Evolutionary conservation across 257 asterid species (phyloP), one percentile per base, ranked within the genome.

Genomic region (Penstemon davidsonii): DNA sequence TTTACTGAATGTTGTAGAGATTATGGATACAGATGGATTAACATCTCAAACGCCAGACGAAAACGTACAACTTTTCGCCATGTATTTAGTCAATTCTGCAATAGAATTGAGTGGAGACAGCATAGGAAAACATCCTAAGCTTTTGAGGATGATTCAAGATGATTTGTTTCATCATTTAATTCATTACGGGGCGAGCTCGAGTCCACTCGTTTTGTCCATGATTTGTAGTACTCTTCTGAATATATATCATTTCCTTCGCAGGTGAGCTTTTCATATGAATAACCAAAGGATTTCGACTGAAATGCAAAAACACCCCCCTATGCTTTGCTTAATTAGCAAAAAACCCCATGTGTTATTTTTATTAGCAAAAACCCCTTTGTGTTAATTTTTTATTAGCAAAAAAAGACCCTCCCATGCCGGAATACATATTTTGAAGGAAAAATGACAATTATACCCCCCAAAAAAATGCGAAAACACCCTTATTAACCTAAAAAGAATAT

Each of bases 91-190:
- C 74, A 93, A 90, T 40, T 87, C 96, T 4, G 92, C 96, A 0
- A 77, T 93, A 13, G 99, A 93, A 75, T 64, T 93, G 71, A 84
- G 96, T 15, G 99, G 96, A 9, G 97, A 90, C 63, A 86, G 97
- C 81, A 86, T 93, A 0, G 95, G 96, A 11, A 87, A 81, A 58
- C 99, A 93, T 50, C 96, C 94, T 6, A 93, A 88, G 69, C 96
- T 90, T 19, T 46, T 90, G 84, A 76, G 99, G 74, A 93, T 90
- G 97, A 84, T 90, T 44, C 99, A 88, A 42, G 99, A 93, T 41
- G 96, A 93, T 55, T 61, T 90, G 40, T 88, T 88, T 73, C 99
- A 93, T 60, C 99, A 93, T 73, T 75, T 93, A 57, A 83, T 90
- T 60, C 95, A 93, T 38, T 91, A 93, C 4, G 99, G 97, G 0